These are phyloP conservation scores for Articulospora tetracladia DNA, from an alignment of 495 filamentous ascomycete species.

Conservation along the genomic window DNA sequence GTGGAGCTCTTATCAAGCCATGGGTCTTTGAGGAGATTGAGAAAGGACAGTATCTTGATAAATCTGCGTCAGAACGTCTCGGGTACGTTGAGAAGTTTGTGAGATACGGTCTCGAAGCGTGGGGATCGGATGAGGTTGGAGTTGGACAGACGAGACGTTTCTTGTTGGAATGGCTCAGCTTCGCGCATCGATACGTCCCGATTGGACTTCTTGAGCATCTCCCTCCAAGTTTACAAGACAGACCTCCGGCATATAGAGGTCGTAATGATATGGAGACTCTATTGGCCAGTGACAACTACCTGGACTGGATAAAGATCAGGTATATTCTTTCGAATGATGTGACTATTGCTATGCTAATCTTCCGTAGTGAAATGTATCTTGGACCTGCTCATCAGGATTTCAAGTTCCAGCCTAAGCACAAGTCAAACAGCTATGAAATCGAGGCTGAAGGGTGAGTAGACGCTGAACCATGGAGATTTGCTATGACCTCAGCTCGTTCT, in stretches of 20 bases:
- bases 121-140: slow-evolving; percentile 93
- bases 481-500: too few relatives aligned
- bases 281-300: slow-evolving; percentile 82
- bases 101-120: slow-evolving; percentile 84
- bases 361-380: slow-evolving; percentile 87
- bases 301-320: slow-evolving; percentile 99
- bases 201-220: slow-evolving; percentile 83
- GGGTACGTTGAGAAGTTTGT: slow-evolving; percentile 83
- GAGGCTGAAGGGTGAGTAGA: slow-evolving; percentile 50
- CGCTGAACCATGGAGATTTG: too few relatives aligned
- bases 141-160: slow-evolving; percentile 86
- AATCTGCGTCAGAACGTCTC: slow-evolving; percentile 81
- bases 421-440: slow-evolving; percentile 75
- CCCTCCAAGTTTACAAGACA: slow-evolving; percentile 81
- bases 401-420: slow-evolving; percentile 97
- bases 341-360: slow-evolving; percentile 11
- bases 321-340: slow-evolving; percentile 38
- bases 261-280: slow-evolving; percentile 89
- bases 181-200: slow-evolving; percentile 85
- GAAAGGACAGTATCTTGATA: slow-evolving; percentile 89
- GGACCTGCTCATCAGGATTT: slow-evolving; percentile 87
- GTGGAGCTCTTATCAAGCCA: slow-evolving; percentile 91
- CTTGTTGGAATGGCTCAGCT: slow-evolving; percentile 92
- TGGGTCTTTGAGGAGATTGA: slow-evolving; percentile 98
- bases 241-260: slow-evolving; percentile 78